These are phyloP conservation scores for Hygrophoropsis aurantiaca DNA, from an alignment of 768 basidiomycete genomes.

Conservation along the genomic window DNA sequence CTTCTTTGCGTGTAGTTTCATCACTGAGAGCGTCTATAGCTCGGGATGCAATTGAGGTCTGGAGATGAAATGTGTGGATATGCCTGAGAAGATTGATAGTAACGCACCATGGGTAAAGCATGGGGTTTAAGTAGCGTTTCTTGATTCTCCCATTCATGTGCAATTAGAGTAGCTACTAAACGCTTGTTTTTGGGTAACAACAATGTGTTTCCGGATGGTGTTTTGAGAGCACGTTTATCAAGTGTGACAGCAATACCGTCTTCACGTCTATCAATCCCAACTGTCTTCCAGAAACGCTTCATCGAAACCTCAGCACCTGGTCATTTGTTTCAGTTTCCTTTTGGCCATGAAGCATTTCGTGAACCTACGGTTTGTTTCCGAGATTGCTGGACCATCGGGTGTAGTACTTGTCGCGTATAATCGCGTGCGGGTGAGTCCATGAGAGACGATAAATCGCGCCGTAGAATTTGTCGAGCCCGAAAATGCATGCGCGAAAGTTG, in stretches of 20 bases:
- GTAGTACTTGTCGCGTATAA: constrained; percentile 10
- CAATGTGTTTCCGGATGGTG: constrained; percentile 78
- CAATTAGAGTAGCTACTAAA: constrained; percentile 81
- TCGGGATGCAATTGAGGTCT: constrained; percentile 92
- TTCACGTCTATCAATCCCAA: constrained; percentile 64
- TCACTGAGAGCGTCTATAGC: constrained; percentile 80
- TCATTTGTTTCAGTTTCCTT: constrained; percentile 5
- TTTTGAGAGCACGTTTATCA: constrained; percentile 84
- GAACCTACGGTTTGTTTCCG: constrained; percentile 65
- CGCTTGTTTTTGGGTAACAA: constrained; percentile 67
- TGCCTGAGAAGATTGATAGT: not conserved
- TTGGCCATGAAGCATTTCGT: not conserved
- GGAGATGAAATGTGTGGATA: constrained; percentile 9
- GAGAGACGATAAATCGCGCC: too few species aligned
- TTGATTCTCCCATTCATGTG: constrained; percentile 97
- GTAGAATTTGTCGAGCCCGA: too few species aligned
- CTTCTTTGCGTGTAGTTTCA: constrained; percentile 53
- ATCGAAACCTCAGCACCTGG: constrained; percentile 84
- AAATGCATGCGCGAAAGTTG: too few species aligned
- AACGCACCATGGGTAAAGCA: constrained; percentile 82
- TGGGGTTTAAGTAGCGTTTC: constrained; percentile 82
- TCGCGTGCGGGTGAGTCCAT: not conserved
- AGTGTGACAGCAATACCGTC: constrained; percentile 64
- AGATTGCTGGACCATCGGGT: constrained; percentile 45
- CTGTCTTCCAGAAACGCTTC: constrained; percentile 93